Evolutionary conservation across 78 protist species (phyloP), one percentile per base, ranked within the genome.

Genomic region (Dictyostelium purpureum): DNA sequence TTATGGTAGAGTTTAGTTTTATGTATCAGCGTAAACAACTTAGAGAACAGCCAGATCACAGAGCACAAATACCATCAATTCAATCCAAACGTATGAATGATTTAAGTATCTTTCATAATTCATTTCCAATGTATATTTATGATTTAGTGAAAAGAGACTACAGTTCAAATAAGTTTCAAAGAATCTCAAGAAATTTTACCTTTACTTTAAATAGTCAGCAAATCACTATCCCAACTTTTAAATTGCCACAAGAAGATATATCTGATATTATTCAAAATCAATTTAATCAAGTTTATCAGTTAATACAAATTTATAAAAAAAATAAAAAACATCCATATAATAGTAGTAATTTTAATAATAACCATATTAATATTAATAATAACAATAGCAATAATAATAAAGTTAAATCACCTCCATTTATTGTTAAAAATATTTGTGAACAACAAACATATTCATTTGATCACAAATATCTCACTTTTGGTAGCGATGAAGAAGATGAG

Each of bases 31-130:
- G 71, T 28, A 63, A 63, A 33, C n/a, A 16, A 28, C 33, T 63
- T 5, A 63, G 33, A 14, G 71, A 63, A 33, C 71, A 63, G 26
- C 71, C 38, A 4, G 1, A 12, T 16, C 71, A 63, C 33, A 63
- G 9, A 33, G 24, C 16, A 63, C 71, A 63, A 63, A 33, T 42
- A 63, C 42, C 42, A 63, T 37, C 31, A 63, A 31, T 16, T 31
- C 71, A 63, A 63, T 12, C 71, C 3, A 63, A 63, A 35, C 31
- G 71, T 28, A 63, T 63, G 71, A 63, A 63, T 63, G 71, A 63
- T 63, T 33, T 63, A 63, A 31, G 40, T 31, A 63, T 63, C 26
- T 63, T 63, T 63, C 71, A 63, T 33, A 63, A 63, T 33, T 63
- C 71, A 28, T 63, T 63, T 18, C 71, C 71, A 63, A 19, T 63